phyloP scores from a whole-genome alignment of 1,139 yeast species.

The Debaryomycetaceae sp. region DNA sequence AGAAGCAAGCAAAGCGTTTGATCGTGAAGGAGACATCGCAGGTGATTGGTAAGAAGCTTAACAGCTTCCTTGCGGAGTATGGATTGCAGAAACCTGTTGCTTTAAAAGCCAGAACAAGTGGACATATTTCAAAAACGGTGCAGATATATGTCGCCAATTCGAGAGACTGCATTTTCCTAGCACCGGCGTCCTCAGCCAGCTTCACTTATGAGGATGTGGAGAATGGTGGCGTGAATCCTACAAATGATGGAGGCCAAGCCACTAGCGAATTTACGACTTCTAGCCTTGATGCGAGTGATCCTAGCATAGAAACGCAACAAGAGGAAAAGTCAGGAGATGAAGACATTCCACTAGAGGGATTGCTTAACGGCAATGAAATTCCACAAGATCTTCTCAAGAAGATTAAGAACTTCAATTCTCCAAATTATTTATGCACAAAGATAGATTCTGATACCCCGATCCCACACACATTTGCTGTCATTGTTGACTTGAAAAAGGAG shows the following conservation, averaged over 20 bases:
- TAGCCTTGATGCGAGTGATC: conserved; percentile 1
- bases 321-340: not conserved
- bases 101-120: conserved; percentile 23
- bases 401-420: conserved; percentile 25
- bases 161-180: conserved; percentile 39
- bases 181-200: conserved; percentile 42
- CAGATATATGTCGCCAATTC: conserved; percentile 38
- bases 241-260: conserved; percentile 1
- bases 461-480: conserved; percentile 46
- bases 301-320: not conserved
- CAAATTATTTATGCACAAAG: conserved; percentile 38
- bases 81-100: conserved; percentile 43
- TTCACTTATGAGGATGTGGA: conserved; percentile 47
- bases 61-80: conserved; percentile 29
- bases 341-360: not conserved
- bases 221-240: conserved; percentile 28
- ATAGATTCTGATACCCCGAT: conserved; percentile 42
- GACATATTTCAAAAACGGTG: conserved; percentile 25
- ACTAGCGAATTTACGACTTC: not conserved
- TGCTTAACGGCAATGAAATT: conserved; percentile 7
- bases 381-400: conserved; percentile 13
- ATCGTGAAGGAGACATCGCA: conserved; percentile 39
- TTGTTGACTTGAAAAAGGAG: conserved; percentile 38
- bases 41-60: conserved; percentile 36
- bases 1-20: conserved; percentile 35